Evolutionary conservation across 2,329 filamentous ascomycete species (phyloP), one percentile per base, ranked within the genome.

Genomic region (Fusarium humuli): DNA sequence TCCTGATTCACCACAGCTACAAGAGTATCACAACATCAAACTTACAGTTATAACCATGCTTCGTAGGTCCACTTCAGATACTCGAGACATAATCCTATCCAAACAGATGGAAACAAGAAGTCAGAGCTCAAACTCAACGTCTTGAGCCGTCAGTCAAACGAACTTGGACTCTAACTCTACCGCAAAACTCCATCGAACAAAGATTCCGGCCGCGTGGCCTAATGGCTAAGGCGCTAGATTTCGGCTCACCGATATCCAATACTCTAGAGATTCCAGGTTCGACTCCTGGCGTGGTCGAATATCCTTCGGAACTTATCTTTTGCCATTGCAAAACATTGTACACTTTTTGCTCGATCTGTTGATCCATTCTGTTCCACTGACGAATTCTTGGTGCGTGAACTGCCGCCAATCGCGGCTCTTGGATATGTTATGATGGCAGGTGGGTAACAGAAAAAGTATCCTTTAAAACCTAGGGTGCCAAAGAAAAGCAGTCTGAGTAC

Each of bases 171-270:
- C 6, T 18, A 12, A 40, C n/a, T 8, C 13, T 3, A 9, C 8
- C 4, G 2, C n/a, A 2, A 14, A 16, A 8, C 32, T 27, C 12
- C 20, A 55, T 45, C 47, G 13, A 37, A 54, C 3, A 48, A 53
- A 55, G 27, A 22, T 61, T 66, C 61, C 70, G 78, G 80, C 80
- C 80, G 80, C 80, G 79, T 81, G 79, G 80, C 80, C 77, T 79
- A 81, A 81, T 81, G 80, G 80, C 70, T 81, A 81, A 79, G 78
- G 80, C 80, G 80, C 77, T 78, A 81, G 79, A 81, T 81, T 81
- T 81, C 80, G 79, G 80, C 75, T 65, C 30, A 32, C 37, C 32
- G 30, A 32, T 61, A 30, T 71, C 57, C 61, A 74, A 22, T 37
- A 29, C 80, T 81, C 79, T 81, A 78, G 78, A 81, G 80, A 81